Evolutionary conservation across 345 rosid genomes (phyloP).

Genomic region (Pseudoturritis turrita): DNA sequence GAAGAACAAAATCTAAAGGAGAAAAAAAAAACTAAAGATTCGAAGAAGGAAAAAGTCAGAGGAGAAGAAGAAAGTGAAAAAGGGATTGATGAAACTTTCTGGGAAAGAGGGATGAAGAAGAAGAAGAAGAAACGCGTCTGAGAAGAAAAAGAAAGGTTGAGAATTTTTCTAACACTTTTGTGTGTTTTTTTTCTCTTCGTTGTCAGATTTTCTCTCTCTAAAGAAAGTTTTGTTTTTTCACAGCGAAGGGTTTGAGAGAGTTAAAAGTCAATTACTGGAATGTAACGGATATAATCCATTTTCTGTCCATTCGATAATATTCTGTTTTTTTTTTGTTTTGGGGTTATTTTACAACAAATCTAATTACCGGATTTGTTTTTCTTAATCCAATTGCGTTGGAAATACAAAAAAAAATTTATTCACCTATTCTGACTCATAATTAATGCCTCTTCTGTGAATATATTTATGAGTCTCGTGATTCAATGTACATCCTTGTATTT

Average conservation of each 20-base stretch:
- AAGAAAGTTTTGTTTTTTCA: not conserved
- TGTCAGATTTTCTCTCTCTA: slow-evolving; percentile 22
- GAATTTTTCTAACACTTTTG: slow-evolving; percentile 17
- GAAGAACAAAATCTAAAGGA: slow-evolving; percentile 2
- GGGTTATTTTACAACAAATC: not conserved
- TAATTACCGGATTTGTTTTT: not conserved
- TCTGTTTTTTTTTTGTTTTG: too few relatives aligned
- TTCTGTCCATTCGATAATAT: slow-evolving; percentile 13
- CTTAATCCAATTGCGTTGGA: not conserved
- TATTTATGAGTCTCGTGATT: slow-evolving; percentile 12
- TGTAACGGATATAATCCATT: slow-evolving; percentile 18
- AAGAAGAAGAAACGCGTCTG: slow-evolving; percentile 17
- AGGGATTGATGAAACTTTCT: slow-evolving; percentile 15
- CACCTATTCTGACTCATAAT: not conserved
- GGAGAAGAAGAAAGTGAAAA: slow-evolving; percentile 23
- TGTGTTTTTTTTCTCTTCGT: slow-evolving; percentile 3
- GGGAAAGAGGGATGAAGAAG: slow-evolving; percentile 18
- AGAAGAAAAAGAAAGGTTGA: slow-evolving; percentile 12
- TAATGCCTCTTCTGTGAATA: slow-evolving; percentile 14
- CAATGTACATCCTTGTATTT: not conserved
- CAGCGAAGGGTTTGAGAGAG: not conserved
- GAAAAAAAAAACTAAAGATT: not conserved
- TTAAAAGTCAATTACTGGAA: slow-evolving; percentile 20
- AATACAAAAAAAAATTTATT: not conserved
- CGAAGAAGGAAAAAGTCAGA: slow-evolving; percentile 18